Evolutionary conservation across 768 basidiomycete species (phyloP).

Genomic region (Amylocystis lapponica): DNA sequence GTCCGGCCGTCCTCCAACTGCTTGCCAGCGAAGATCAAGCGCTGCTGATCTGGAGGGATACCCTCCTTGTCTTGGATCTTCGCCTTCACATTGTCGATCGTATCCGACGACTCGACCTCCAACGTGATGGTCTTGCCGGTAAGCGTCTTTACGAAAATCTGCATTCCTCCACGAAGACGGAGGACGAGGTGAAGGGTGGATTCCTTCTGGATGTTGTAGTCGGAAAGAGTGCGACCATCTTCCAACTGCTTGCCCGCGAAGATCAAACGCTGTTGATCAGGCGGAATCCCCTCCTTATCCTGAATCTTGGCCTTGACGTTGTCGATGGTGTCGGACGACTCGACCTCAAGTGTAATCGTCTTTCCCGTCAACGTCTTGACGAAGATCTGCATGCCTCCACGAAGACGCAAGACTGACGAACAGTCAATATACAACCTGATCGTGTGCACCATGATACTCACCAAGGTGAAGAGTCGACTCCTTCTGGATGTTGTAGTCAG

Average conservation of each 20-base stretch:
- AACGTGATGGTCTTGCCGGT: constrained; percentile 53
- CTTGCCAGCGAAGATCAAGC: constrained; percentile 28
- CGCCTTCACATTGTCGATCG: constrained; percentile 29
- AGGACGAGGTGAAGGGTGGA: constrained; percentile 58
- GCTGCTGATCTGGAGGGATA: constrained; percentile 28
- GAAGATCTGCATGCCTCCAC: constrained; percentile 90
- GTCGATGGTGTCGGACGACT: constrained; percentile 91
- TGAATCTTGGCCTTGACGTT: constrained; percentile 83
- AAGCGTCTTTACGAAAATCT: constrained; percentile 49
- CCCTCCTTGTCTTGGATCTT: constrained; percentile 31
- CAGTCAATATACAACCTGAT: constrained; percentile 5
- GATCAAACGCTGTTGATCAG: constrained; percentile 85
- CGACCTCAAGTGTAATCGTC: constrained; percentile 90
- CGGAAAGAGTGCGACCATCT: constrained; percentile 82
- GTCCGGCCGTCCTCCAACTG: constrained; percentile 29
- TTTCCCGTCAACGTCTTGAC: constrained; percentile 87
- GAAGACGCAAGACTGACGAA: constrained; percentile 70
- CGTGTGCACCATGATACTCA: constrained; percentile 1
- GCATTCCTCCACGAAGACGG: constrained; percentile 31
- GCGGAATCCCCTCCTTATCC: constrained; percentile 79
- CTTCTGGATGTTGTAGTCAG: constrained; percentile 90
- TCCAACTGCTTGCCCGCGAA: constrained; percentile 95
- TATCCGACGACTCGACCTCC: constrained; percentile 40
- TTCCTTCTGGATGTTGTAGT: constrained; percentile 82
- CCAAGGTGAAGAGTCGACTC: constrained; percentile 73